These are phyloP conservation scores for Lentinus brumalis DNA, from an alignment of 768 basidiomycete genomes.

Conservation along the genomic window DNA sequence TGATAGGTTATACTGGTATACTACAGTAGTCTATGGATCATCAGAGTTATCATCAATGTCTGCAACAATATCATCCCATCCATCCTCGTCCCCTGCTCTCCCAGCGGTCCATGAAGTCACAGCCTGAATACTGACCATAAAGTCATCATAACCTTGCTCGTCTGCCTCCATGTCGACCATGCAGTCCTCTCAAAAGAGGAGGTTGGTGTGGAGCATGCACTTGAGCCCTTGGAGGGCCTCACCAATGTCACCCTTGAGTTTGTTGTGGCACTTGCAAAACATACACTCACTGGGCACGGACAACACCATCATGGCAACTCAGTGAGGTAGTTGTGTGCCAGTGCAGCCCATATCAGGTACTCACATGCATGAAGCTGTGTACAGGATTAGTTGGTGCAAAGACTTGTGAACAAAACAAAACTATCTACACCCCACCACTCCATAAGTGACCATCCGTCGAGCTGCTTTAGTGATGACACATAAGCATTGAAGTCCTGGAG, in stretches of 20 bases:
- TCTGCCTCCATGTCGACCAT: too few relatives aligned
- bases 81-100: too few relatives aligned
- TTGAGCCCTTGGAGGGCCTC: conserved; percentile 31
- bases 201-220: conserved; percentile 12
- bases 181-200: conserved; percentile 5
- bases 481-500: neutral
- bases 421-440: conserved; percentile 32
- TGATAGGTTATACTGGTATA: too few relatives aligned
- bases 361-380: conserved; percentile 19
- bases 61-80: too few relatives aligned
- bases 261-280: too few relatives aligned
- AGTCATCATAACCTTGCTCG: too few relatives aligned
- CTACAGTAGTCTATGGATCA: too few relatives aligned
- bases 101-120: too few relatives aligned
- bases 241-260: too few relatives aligned
- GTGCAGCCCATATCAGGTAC: conserved; percentile 31
- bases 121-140: too few relatives aligned
- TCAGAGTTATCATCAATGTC: too few relatives aligned
- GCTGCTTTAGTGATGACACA: conserved; percentile 1
- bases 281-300: conserved; percentile 29
- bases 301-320: conserved; percentile 32
- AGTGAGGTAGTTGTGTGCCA: conserved; percentile 31
- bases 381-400: neutral
- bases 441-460: conserved; percentile 11
- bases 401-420: neutral